Evolutionary conservation across 306 rosid genomes (phyloP).

Genomic region (Gleditsia sinensis): DNA sequence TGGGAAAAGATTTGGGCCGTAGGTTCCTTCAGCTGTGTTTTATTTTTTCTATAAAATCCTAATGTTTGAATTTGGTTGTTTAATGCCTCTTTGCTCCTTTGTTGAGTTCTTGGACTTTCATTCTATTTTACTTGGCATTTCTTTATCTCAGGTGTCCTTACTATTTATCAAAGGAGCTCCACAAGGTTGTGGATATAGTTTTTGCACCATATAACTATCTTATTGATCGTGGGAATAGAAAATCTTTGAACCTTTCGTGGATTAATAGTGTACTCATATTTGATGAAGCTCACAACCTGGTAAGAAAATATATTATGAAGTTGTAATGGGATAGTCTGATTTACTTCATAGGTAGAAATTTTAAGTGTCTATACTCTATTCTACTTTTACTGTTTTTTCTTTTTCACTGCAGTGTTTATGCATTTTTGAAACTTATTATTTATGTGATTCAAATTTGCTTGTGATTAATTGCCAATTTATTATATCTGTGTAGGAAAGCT

Average conservation of each 20-base stretch:
- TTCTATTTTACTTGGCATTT: slow-evolving; percentile 29
- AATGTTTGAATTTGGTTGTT: background rate
- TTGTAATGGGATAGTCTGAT: slow-evolving; percentile 28
- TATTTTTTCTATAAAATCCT: slow-evolving; percentile 21
- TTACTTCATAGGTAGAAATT: slow-evolving; percentile 18
- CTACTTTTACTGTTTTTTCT: slow-evolving; percentile 20
- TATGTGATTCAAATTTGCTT: slow-evolving; percentile 28
- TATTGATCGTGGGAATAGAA: slow-evolving; percentile 71
- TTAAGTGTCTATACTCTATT: background rate
- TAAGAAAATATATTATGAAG: slow-evolving; percentile 38
- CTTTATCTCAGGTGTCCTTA: slow-evolving; percentile 81
- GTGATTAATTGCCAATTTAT: slow-evolving; percentile 33
- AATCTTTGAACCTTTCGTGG: slow-evolving; percentile 62
- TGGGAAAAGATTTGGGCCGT: slow-evolving; percentile 85
- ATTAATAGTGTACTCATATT: slow-evolving; percentile 80
- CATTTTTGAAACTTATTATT: slow-evolving; percentile 28
- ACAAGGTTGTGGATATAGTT: slow-evolving; percentile 76
- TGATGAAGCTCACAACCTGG: slow-evolving; percentile 99
- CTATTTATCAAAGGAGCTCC: slow-evolving; percentile 83
- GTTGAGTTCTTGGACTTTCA: slow-evolving; percentile 33
- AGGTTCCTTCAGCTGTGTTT: slow-evolving; percentile 47
- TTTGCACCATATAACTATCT: slow-evolving; percentile 97
- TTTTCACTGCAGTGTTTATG: slow-evolving; percentile 18
- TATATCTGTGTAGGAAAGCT: slow-evolving; percentile 72
- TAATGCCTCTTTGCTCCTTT: background rate